These are phyloP conservation scores for Mollisiaceae sp. DNA, from an alignment of 2,329 filamentous ascomycete genomes.

Conservation along the genomic window DNA sequence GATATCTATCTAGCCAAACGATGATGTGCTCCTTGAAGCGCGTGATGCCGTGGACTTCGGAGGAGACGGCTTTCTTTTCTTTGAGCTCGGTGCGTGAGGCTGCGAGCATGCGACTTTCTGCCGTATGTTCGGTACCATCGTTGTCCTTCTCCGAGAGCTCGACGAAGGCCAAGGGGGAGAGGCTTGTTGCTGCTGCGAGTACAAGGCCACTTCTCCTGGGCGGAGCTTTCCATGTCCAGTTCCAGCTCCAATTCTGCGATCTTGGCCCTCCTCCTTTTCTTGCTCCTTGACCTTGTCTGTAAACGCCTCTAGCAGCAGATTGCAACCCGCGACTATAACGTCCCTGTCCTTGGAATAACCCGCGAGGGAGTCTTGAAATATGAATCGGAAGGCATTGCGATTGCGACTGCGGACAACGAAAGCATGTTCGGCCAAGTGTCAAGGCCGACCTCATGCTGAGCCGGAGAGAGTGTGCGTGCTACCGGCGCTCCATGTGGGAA, in stretches of 20 bases:
- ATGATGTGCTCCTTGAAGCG: conserved; percentile 64
- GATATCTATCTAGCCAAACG: conserved; percentile 71
- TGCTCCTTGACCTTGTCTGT: conserved; percentile 16
- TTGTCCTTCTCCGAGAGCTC: conserved; percentile 62
- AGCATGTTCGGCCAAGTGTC: conserved; percentile 51
- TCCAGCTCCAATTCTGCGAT: conserved; percentile 10
- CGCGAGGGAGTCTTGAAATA: not conserved
- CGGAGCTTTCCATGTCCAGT: conserved; percentile 17
- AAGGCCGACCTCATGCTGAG: conserved; percentile 50
- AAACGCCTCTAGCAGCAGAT: conserved; percentile 23
- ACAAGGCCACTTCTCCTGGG: conserved; percentile 31
- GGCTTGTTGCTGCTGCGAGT: conserved; percentile 35
- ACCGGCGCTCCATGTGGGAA: conserved; percentile 37
- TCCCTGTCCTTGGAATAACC: not conserved
- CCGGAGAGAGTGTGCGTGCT: conserved; percentile 20
- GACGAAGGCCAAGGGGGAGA: conserved; percentile 63
- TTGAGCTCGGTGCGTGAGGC: conserved; percentile 76
- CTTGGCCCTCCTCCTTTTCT: not conserved
- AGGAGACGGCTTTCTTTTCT: conserved; percentile 63
- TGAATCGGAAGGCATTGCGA: conserved; percentile 21
- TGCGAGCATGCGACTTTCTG: conserved; percentile 86
- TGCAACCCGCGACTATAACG: conserved; percentile 20
- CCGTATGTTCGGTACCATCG: conserved; percentile 64
- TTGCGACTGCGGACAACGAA: conserved; percentile 41
- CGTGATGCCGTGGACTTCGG: conserved; percentile 63